Evolutionary conservation across 768 basidiomycete species (phyloP).

Genomic region (Leccinum pellstonianum): DNA sequence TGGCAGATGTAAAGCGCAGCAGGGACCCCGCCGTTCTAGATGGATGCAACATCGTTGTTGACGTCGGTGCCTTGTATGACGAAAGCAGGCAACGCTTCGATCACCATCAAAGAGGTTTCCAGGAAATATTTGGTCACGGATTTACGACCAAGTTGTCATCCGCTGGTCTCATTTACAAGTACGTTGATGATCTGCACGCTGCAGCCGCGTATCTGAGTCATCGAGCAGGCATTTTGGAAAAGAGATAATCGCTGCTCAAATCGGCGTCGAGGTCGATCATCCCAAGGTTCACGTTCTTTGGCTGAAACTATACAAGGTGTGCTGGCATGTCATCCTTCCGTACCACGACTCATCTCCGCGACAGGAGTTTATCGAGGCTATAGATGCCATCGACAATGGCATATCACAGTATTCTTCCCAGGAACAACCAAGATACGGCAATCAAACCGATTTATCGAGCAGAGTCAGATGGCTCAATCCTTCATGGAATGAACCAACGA

Average conservation of each 20-base stretch:
- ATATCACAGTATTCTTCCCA: constrained; percentile 75
- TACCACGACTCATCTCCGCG: constrained; percentile 5
- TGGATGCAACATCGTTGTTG: constrained; percentile 91
- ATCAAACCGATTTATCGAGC: constrained; percentile 78
- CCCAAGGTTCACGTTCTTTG: constrained; percentile 71
- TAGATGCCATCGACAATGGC: constrained; percentile 96
- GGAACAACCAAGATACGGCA: constrained; percentile 67
- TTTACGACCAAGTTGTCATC: constrained; percentile 88
- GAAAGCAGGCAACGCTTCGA: constrained; percentile 78
- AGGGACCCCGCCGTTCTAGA: constrained; percentile 71
- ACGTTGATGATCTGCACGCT: constrained; percentile 24
- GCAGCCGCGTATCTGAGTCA: constrained; percentile 3
- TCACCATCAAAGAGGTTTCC: constrained; percentile 95
- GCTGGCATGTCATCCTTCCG: background rate
- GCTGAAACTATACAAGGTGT: constrained; percentile 85
- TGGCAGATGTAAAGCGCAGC: constrained; percentile 62
- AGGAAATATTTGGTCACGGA: constrained; percentile 84
- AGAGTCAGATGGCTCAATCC: constrained; percentile 87
- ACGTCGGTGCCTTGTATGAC: constrained; percentile 93
- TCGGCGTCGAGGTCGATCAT: constrained; percentile 51
- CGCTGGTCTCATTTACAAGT: constrained; percentile 97
- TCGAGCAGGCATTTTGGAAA: constrained; percentile 77
- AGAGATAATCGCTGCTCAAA: constrained; percentile 71
- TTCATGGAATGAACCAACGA: constrained; percentile 82
- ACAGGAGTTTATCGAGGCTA: constrained; percentile 90